Evolutionary conservation across 2,329 filamentous ascomycete genomes (phyloP).

Genomic region (Penicillium sp.): DNA sequence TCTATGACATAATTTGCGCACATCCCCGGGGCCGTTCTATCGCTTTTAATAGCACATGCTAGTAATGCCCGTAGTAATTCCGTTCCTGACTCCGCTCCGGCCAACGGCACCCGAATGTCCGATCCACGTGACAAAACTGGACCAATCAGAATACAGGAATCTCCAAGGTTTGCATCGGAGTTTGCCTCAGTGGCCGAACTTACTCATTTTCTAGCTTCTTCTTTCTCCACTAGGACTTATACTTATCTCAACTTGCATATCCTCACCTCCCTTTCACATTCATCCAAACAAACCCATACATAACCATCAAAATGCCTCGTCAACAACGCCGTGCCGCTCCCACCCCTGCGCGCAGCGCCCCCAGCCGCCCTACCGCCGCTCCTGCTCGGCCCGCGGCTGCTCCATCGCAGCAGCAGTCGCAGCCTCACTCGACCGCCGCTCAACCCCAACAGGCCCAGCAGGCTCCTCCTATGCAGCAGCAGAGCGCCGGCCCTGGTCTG

Average conservation of each 20-base stretch:
- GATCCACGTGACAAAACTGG: not conserved
- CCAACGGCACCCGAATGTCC: not conserved
- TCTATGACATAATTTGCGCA: not conserved
- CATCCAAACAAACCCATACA: slow-evolving; percentile 12
- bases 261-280: slow-evolving; percentile 21
- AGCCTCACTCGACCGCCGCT: slow-evolving; percentile 67
- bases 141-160: not conserved
- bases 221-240: slow-evolving; percentile 21
- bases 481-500: slow-evolving; percentile 71
- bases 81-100: slow-evolving; percentile 6
- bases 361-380: slow-evolving; percentile 63
- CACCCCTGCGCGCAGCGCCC: slow-evolving; percentile 55
- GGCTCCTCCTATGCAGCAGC: slow-evolving; percentile 49
- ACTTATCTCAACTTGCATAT: slow-evolving; percentile 10
- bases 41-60: not conserved
- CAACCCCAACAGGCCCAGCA: slow-evolving; percentile 46
- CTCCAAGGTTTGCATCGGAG: slow-evolving; percentile 14
- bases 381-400: slow-evolving; percentile 55
- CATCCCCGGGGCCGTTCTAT: too few species aligned
- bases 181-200: slow-evolving; percentile 21
- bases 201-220: slow-evolving; percentile 30
- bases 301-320: slow-evolving; percentile 65
- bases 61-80: not conserved
- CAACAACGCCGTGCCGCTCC: slow-evolving; percentile 63
- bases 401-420: slow-evolving; percentile 60